Percentiles rank a stretch among this genome's conserved stretches.
Evolutionary conservation across 495 filamentous ascomycete genomes (phyloP).

Genomic region (Tuber microsphaerosporum): DNA sequence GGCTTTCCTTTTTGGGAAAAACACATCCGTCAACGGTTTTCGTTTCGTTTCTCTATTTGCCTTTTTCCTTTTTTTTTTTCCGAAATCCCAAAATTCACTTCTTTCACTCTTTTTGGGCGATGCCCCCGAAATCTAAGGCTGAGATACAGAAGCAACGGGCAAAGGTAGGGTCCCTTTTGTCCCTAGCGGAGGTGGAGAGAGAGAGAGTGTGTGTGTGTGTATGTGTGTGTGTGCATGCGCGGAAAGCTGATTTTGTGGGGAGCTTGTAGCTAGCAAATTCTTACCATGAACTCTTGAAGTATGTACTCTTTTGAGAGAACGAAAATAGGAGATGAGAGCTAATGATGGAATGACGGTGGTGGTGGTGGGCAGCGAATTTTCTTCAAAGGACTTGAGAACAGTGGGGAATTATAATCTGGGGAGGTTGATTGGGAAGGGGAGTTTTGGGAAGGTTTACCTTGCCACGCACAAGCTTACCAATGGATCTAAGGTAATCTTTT

Average conservation of each 20-base stretch:
- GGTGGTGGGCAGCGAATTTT: conserved; percentile 67
- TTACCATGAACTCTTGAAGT: conserved; percentile 93
- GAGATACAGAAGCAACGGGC: conserved; percentile 87
- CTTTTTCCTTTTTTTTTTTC: neutral
- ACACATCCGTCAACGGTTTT: neutral
- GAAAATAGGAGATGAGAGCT: conserved; percentile 20
- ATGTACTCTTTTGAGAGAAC: conserved; percentile 44
- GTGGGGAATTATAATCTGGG: conserved; percentile 94
- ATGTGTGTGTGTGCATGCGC: conserved; percentile 19
- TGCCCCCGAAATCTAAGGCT: conserved; percentile 61
- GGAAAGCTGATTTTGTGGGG: conserved; percentile 10
- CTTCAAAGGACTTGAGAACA: conserved; percentile 76
- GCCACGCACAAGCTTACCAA: conserved; percentile 96
- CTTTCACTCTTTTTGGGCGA: conserved; percentile 18
- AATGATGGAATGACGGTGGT: conserved; percentile 13
- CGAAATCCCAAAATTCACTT: conserved; percentile 6
- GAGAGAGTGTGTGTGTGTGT: neutral
- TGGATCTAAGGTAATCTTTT: conserved; percentile 76
- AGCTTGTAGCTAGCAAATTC: conserved; percentile 78
- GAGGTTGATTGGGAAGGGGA: conserved; percentile 88
- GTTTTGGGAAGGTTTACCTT: conserved; percentile 96
- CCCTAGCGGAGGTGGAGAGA: neutral
- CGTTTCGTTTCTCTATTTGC: conserved; percentile 7
- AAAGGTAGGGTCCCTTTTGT: conserved; percentile 58
- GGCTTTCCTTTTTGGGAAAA: conserved; percentile 3